Conservation (phyloP, 139 green algal genomes). For the Coelastrella sp. region DNA sequence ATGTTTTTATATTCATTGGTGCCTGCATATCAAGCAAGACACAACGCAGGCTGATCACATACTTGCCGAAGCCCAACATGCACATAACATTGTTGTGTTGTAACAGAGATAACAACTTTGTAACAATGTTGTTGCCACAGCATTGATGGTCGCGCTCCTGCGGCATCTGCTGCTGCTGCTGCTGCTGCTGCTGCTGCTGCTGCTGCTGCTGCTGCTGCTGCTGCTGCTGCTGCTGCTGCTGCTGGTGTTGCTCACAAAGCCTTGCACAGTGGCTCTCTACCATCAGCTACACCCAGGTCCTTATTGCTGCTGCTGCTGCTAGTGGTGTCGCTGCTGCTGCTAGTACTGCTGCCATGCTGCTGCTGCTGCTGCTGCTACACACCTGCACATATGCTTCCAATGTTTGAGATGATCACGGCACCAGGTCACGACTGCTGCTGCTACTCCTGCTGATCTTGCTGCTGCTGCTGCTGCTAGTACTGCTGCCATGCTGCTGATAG, state of each 20-base stretch:
- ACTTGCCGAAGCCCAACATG: no score
- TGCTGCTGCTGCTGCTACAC: no score
- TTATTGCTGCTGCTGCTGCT: conserved; percentile 3
- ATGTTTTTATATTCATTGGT: conserved; percentile 6
- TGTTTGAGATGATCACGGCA: no score
- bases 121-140: no score
- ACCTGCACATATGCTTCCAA: no score
- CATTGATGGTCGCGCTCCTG: no score
- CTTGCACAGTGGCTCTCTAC: background rate
- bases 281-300: background rate
- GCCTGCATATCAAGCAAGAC: background rate
- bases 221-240: background rate
- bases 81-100: background rate
- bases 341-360: no score
- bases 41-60: no score
- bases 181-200: background rate
- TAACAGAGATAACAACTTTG: background rate
- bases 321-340: no score
- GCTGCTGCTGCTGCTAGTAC: conserved; percentile 14
- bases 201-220: background rate
- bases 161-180: no score
- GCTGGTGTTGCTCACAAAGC: background rate
- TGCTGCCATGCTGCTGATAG: background rate
- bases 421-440: background rate
- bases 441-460: conserved; percentile 3